phyloP scores from a whole-genome alignment of 2,329 filamentous ascomycete genomes.

The Fusarium nanum region DNA sequence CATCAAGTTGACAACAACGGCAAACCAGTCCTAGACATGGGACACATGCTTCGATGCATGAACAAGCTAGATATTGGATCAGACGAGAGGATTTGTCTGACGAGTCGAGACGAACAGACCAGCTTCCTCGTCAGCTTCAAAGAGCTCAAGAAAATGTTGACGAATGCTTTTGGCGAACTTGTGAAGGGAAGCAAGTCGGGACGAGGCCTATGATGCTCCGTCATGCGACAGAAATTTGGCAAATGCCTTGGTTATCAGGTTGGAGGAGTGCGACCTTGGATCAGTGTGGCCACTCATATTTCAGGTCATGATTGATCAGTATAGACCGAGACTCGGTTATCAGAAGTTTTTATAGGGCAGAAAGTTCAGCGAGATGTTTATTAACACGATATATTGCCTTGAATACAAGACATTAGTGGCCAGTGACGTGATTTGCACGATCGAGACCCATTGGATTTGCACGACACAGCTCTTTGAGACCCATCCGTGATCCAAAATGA shows the following conservation, averaged over 20 bases:
- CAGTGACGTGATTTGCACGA: slow-evolving; percentile 12
- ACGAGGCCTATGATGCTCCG: slow-evolving; percentile 50
- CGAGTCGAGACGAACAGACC: slow-evolving; percentile 90
- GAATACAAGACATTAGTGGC: slow-evolving; percentile 23
- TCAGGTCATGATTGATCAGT: slow-evolving; percentile 9
- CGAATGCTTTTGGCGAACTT: slow-evolving; percentile 68
- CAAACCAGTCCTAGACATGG: slow-evolving; percentile 85
- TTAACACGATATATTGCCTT: slow-evolving; percentile 43
- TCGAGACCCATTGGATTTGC: slow-evolving; percentile 12
- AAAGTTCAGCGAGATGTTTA: slow-evolving; percentile 26
- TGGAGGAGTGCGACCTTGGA: slow-evolving; percentile 19
- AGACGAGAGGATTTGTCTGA: slow-evolving; percentile 86
- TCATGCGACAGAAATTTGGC: slow-evolving; percentile 8
- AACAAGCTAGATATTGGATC: slow-evolving; percentile 93
- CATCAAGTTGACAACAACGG: slow-evolving; percentile 91
- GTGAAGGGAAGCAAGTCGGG: slow-evolving; percentile 59
- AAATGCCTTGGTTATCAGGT: slow-evolving; percentile 27
- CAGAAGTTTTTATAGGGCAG: slow-evolving; percentile 20
- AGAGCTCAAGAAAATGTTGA: slow-evolving; percentile 79
- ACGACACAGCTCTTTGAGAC: not conserved
- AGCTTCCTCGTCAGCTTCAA: slow-evolving; percentile 90
- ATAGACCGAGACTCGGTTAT: slow-evolving; percentile 25
- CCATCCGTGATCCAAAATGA: slow-evolving; percentile 19
- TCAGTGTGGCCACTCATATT: not conserved
- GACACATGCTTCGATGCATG: slow-evolving; percentile 85